phyloP scores from a whole-genome alignment of 306 rosid species.

The Albizia julibrissin region DNA sequence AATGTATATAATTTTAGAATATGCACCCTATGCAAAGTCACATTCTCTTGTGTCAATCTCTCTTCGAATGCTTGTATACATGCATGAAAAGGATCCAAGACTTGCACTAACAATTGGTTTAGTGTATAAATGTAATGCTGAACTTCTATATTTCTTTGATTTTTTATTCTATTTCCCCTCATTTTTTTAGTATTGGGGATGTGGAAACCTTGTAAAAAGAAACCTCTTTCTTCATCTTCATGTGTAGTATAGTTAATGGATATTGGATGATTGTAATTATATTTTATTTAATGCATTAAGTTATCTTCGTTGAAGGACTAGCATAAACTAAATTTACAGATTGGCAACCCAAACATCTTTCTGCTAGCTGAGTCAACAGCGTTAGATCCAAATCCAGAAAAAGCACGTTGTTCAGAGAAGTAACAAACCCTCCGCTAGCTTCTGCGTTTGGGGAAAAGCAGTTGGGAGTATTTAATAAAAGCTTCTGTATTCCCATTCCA shows the following conservation, averaged over 20 bases:
- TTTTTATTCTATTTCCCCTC: constrained; percentile 37
- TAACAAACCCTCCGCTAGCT: no score
- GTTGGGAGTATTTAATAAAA: no score
- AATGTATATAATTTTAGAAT: not conserved
- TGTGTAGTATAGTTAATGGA: not conserved
- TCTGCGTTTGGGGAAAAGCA: no score
- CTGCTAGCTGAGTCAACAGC: no score
- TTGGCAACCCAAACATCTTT: no score
- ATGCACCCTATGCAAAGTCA: not conserved
- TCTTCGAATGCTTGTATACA: not conserved
- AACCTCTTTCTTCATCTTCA: constrained; percentile 1
- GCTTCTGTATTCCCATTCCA: not conserved
- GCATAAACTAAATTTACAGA: not conserved
- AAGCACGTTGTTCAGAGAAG: no score
- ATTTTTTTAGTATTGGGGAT: constrained; percentile 25
- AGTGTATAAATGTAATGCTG: constrained; percentile 29
- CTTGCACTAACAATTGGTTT: not conserved
- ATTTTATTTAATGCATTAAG: constrained; percentile 3
- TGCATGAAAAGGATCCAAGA: not conserved
- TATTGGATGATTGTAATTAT: constrained; percentile 1
- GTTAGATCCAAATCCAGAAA: no score
- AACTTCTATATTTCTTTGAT: not conserved
- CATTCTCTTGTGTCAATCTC: not conserved
- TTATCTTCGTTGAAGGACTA: not conserved
- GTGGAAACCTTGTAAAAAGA: constrained; percentile 47